Conservation (phyloP, 2,329 filamentous ascomycete species). For the Fusarium papillatum region DNA sequence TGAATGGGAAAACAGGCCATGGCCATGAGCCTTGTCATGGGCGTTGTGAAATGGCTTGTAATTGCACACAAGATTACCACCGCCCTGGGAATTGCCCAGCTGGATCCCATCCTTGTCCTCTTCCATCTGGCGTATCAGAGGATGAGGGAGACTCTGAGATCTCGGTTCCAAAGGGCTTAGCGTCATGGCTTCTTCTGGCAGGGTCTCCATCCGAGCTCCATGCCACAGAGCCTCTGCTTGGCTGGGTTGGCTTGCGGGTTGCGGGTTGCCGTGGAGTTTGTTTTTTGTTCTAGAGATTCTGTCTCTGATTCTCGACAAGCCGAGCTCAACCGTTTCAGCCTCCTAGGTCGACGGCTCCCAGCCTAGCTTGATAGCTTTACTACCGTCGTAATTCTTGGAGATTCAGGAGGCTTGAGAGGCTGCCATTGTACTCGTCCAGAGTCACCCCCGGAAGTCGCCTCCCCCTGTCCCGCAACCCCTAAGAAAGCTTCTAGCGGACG, state of each 20-base stretch:
- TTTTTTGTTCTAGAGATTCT: constrained; percentile 12
- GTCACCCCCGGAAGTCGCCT: constrained; percentile 18
- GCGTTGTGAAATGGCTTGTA: constrained; percentile 21
- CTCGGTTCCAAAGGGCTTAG: constrained; percentile 36
- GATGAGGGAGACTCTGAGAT: constrained; percentile 23
- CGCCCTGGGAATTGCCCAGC: constrained; percentile 34
- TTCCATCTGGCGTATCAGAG: constrained; percentile 32
- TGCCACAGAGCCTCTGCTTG: constrained; percentile 10
- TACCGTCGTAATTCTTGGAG: neutral
- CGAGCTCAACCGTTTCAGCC: constrained; percentile 16
- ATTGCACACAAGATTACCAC: constrained; percentile 42
- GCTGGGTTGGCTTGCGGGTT: constrained; percentile 19
- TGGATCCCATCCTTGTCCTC: constrained; percentile 10
- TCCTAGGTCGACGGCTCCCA: neutral
- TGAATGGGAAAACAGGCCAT: constrained; percentile 31
- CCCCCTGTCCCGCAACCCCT: constrained; percentile 35
- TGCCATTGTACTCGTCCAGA: constrained; percentile 1
- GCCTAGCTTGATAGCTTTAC: neutral
- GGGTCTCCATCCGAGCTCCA: constrained; percentile 14
- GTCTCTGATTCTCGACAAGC: constrained; percentile 18
- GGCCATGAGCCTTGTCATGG: constrained; percentile 1
- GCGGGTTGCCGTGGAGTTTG: constrained; percentile 23
- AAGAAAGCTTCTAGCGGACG: constrained; percentile 38
- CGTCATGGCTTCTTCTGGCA: constrained; percentile 4
- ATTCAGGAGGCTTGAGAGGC: constrained; percentile 16